These are phyloP conservation scores for Claviceps quebecensis DNA, from an alignment of 2,329 filamentous ascomycete species.

Conservation along the genomic window DNA sequence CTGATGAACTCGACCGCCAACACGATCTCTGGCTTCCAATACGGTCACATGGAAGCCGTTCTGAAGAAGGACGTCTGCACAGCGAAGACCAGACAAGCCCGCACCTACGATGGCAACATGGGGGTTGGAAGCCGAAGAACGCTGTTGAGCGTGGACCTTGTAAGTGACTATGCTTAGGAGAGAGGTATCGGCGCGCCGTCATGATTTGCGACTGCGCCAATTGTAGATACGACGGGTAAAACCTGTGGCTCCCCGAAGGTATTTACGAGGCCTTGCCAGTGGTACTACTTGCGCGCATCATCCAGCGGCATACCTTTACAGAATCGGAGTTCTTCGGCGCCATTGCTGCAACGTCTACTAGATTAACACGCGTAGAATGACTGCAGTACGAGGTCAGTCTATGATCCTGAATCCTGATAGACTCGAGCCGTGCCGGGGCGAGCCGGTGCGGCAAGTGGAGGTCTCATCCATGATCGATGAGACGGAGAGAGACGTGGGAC, in stretches of 20 bases:
- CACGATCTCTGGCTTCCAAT: constrained; percentile 50
- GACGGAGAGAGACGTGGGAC: background rate
- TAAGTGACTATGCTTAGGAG: background rate
- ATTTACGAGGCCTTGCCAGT: background rate
- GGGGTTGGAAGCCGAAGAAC: constrained; percentile 19
- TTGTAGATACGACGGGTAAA: background rate
- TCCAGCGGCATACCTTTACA: constrained; percentile 19
- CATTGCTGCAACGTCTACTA: constrained; percentile 16
- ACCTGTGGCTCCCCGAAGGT: background rate
- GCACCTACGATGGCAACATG: constrained; percentile 57
- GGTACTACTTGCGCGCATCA: background rate
- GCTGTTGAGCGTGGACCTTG: constrained; percentile 7
- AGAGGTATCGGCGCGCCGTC: no score
- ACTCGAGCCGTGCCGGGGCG: constrained; percentile 28
- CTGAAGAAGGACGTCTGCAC: constrained; percentile 51
- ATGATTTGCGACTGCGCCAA: no score
- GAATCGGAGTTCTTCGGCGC: constrained; percentile 18
- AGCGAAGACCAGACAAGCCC: constrained; percentile 56
- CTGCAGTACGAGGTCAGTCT: constrained; percentile 25
- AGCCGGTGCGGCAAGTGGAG: constrained; percentile 33
- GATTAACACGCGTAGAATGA: constrained; percentile 18
- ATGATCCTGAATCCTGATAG: constrained; percentile 32
- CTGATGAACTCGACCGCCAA: constrained; percentile 52
- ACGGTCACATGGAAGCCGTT: constrained; percentile 55
- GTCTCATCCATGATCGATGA: constrained; percentile 35